These are phyloP conservation scores for Alternaria solani DNA, from an alignment of 2,329 filamentous ascomycete genomes.

Conservation along the genomic window DNA sequence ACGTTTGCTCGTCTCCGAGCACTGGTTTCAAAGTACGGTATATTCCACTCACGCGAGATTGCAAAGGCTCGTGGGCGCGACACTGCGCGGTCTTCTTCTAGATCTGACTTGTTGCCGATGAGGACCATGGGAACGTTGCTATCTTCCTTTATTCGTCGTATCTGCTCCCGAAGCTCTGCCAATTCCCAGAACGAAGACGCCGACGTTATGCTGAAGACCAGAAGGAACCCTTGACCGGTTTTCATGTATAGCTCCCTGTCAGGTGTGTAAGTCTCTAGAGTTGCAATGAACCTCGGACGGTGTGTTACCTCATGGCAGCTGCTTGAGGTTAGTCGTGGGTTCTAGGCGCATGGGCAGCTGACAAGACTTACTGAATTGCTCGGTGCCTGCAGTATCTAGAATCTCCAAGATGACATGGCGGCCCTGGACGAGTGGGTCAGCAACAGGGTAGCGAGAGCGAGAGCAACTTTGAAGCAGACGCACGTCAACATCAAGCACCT, in stretches of 20 bases:
- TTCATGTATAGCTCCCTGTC: constrained; percentile 72
- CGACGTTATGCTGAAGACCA: constrained; percentile 92
- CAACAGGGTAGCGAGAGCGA: neutral
- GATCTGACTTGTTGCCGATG: constrained; percentile 89
- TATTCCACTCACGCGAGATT: constrained; percentile 85
- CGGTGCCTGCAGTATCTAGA: constrained; percentile 88
- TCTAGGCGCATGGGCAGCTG: neutral
- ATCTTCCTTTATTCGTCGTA: constrained; percentile 89
- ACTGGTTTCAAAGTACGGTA: constrained; percentile 90
- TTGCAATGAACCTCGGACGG: constrained; percentile 21
- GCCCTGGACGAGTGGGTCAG: constrained; percentile 62
- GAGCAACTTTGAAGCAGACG: constrained; percentile 51
- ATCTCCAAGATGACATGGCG: constrained; percentile 91
- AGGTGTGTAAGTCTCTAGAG: constrained; percentile 26
- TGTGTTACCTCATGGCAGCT: constrained; percentile 48
- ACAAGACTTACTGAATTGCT: constrained; percentile 80
- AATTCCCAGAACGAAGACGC: constrained; percentile 84
- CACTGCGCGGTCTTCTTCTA: constrained; percentile 84
- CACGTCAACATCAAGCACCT: constrained; percentile 79
- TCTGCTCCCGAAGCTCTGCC: constrained; percentile 82
- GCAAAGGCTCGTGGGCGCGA: constrained; percentile 81
- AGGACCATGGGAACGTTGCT: constrained; percentile 86
- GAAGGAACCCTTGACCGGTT: constrained; percentile 86
- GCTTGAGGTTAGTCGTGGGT: constrained; percentile 24
- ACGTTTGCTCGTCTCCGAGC: constrained; percentile 85